Percentiles rank a stretch among this genome's conserved stretches.
phyloP scores from a whole-genome alignment of 2,329 filamentous ascomycete genomes.

The Tolypocladium ovalisporum region DNA sequence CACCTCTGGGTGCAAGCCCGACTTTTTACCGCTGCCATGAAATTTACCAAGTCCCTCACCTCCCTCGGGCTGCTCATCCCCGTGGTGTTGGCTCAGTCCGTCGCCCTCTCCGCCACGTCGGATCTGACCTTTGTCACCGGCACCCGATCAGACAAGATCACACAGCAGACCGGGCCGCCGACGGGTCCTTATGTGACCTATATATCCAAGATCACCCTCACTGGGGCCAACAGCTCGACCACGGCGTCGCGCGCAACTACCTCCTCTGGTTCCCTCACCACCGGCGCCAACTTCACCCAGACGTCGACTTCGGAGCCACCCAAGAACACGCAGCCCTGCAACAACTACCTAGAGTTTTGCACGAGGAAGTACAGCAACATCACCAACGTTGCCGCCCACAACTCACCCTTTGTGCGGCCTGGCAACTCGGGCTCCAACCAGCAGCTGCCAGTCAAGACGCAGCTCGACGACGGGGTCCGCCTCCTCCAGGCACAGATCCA shows the following conservation, averaged over 20 bases:
- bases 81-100: conserved; percentile 11
- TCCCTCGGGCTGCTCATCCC: conserved; percentile 13
- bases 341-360: conserved; percentile 70
- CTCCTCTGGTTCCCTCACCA: conserved; percentile 23
- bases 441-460: conserved; percentile 51
- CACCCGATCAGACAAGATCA: conserved; percentile 24
- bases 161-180: conserved; percentile 26
- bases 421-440: conserved; percentile 73
- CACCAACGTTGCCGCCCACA: conserved; percentile 68
- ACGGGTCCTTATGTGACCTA: conserved; percentile 34
- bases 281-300: conserved; percentile 27
- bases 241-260: conserved; percentile 16
- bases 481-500: conserved; percentile 55
- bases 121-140: conserved; percentile 25
- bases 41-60: conserved; percentile 4
- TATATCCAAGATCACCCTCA: conserved; percentile 30
- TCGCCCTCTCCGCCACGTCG: conserved; percentile 19
- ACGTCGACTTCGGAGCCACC: conserved; percentile 28
- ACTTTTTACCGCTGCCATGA: conserved; percentile 9
- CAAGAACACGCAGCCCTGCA: conserved; percentile 69
- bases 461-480: conserved; percentile 68
- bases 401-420: conserved; percentile 62
- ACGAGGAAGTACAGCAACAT: conserved; percentile 69
- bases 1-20: not conserved
- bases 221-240: conserved; percentile 13